Conservation (phyloP, 352 stramenopile genomes). For the Phytophthora sp. region DNA sequence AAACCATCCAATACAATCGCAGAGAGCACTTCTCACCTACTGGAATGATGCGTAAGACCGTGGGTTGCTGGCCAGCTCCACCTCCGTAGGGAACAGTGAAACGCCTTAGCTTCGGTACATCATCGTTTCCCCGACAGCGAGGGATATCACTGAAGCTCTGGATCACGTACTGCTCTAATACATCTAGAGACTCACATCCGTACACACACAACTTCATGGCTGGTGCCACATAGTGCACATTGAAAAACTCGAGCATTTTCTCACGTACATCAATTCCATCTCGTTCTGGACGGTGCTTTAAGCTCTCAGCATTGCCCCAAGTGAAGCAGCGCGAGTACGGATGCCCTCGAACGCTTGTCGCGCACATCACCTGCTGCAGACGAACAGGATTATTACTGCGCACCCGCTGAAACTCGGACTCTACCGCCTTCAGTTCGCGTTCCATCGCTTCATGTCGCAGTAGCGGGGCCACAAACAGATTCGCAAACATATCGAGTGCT, state of each 20-base stretch:
- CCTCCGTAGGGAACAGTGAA: slow-evolving; percentile 43
- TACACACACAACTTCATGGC: slow-evolving; percentile 81
- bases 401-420: slow-evolving; percentile 85
- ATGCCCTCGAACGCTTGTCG: slow-evolving; percentile 52
- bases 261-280: slow-evolving; percentile 56
- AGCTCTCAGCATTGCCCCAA: slow-evolving; percentile 77
- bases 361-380: slow-evolving; percentile 78
- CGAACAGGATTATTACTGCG: slow-evolving; percentile 65
- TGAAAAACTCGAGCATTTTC: slow-evolving; percentile 65
- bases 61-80: slow-evolving; percentile 35
- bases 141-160: slow-evolving; percentile 60
- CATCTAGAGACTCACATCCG: slow-evolving; percentile 62
- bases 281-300: slow-evolving; percentile 45
- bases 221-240: slow-evolving; percentile 58
- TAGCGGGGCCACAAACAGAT: slow-evolving; percentile 92
- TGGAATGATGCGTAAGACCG: slow-evolving; percentile 49
- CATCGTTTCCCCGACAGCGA: not conserved
- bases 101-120: slow-evolving; percentile 3
- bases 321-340: slow-evolving; percentile 73
- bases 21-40: slow-evolving; percentile 54
- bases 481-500: slow-evolving; percentile 91
- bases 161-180: slow-evolving; percentile 58
- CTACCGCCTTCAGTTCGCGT: slow-evolving; percentile 80
- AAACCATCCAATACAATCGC: slow-evolving; percentile 59
- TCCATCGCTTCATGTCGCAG: slow-evolving; percentile 77